These are phyloP conservation scores for Penicillium turbatum DNA, from an alignment of 495 filamentous ascomycete species.

Conservation along the genomic window DNA sequence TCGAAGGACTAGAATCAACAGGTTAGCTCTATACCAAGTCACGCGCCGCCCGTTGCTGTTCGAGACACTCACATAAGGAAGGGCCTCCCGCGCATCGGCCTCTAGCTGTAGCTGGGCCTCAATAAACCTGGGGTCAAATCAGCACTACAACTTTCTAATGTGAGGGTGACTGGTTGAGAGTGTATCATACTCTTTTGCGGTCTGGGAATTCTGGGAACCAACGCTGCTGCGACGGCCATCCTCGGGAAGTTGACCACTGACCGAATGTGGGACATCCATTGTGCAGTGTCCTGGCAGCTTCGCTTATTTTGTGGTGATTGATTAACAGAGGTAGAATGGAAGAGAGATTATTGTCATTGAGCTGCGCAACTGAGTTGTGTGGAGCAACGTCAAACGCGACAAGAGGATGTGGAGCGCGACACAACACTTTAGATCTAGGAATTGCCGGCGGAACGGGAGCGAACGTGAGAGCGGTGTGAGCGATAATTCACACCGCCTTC, in stretches of 20 bases:
- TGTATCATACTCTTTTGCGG: constrained; percentile 69
- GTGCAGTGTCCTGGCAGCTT: not conserved
- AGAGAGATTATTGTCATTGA: not conserved
- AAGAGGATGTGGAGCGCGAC: not conserved
- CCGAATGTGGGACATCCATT: constrained; percentile 13
- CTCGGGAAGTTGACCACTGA: constrained; percentile 5
- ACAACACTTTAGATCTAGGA: not conserved
- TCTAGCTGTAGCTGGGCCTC: constrained; percentile 85
- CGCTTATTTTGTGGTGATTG: not conserved
- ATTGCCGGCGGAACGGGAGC: not conserved
- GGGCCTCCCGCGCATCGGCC: constrained; percentile 85
- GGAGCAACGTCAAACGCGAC: not conserved
- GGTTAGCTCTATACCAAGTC: constrained; percentile 8
- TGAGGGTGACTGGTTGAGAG: not conserved
- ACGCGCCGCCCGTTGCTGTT: constrained; percentile 2
- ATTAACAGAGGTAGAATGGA: not conserved
- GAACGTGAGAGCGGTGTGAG: no score
- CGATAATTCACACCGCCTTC: no score
- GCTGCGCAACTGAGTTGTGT: not conserved
- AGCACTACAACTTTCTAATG: not conserved
- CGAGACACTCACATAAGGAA: constrained; percentile 69
- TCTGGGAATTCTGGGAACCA: constrained; percentile 71
- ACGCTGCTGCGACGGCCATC: constrained; percentile 49
- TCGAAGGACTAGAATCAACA: constrained; percentile 66
- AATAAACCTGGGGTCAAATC: constrained; percentile 62